These are phyloP conservation scores for Aspergillus udagawae DNA, from an alignment of 2,329 filamentous ascomycete species.

Conservation along the genomic window DNA sequence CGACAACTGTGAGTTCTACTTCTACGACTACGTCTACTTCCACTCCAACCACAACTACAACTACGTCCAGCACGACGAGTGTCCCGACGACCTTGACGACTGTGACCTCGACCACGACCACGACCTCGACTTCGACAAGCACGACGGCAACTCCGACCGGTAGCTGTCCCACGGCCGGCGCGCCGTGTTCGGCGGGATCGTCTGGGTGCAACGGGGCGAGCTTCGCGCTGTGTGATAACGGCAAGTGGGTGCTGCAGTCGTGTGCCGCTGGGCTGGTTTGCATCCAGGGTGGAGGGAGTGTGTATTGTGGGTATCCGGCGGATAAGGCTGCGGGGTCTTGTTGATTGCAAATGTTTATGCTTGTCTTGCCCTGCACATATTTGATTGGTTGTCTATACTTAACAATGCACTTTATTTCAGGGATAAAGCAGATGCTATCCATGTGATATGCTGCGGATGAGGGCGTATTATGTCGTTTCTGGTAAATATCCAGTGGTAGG, in stretches of 20 bases:
- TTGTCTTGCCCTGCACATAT: not conserved
- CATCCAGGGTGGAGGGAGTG: not conserved
- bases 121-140: not conserved
- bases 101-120: not conserved
- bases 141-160: not conserved
- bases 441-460: too few species aligned
- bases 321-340: not conserved
- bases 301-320: not conserved
- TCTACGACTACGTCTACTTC: not conserved
- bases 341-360: not conserved
- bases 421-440: too few species aligned
- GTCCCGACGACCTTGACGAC: not conserved
- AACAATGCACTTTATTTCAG: too few species aligned
- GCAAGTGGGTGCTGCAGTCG: not conserved
- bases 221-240: not conserved
- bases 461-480: too few species aligned
- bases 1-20: not conserved
- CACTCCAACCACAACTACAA: not conserved
- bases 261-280: not conserved
- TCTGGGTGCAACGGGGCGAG: not conserved
- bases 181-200: not conserved
- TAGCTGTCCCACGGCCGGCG: not conserved
- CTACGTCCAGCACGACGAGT: not conserved
- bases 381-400: not conserved
- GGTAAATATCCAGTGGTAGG: too few species aligned